Conservation (phyloP, 176 grass and related monocot genomes). For the Carex littledalei region DNA sequence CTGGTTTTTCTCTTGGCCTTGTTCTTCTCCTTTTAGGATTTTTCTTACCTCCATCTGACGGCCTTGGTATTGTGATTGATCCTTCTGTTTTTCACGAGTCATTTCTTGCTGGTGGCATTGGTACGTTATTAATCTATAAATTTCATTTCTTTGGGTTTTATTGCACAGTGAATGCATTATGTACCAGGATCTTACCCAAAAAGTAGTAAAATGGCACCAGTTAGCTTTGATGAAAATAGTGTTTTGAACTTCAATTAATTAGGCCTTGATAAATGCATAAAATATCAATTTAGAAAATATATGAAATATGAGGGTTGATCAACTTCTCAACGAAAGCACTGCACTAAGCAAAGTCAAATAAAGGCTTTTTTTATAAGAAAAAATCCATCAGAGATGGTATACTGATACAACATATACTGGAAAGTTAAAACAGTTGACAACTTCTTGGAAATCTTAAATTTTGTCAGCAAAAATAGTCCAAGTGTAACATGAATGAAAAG, state of each 20-base stretch:
- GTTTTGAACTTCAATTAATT: neutral
- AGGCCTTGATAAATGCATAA: neutral
- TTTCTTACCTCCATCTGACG: slow-evolving; percentile 65
- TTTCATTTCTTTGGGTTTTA: neutral
- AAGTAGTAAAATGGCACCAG: neutral
- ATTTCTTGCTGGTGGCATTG: slow-evolving; percentile 84
- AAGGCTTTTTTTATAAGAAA: neutral
- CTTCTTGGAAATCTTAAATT: neutral
- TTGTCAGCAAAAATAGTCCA: neutral
- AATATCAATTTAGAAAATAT: neutral
- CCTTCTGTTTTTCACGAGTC: slow-evolving; percentile 87
- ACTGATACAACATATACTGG: neutral
- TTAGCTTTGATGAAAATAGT: neutral
- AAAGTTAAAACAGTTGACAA: neutral
- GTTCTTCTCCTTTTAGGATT: slow-evolving; percentile 82
- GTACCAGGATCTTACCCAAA: neutral
- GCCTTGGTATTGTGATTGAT: slow-evolving; percentile 68
- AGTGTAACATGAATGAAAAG: neutral
- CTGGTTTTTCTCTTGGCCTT: slow-evolving; percentile 71
- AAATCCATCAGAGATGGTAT: neutral
- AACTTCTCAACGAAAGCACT: neutral
- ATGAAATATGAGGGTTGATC: neutral
- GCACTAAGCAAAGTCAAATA: neutral
- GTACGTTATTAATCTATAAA: slow-evolving; percentile 31
- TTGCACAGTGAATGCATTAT: neutral